phyloP scores from a whole-genome alignment of 805 yeast species.

The Ogataea naganishii region DNA sequence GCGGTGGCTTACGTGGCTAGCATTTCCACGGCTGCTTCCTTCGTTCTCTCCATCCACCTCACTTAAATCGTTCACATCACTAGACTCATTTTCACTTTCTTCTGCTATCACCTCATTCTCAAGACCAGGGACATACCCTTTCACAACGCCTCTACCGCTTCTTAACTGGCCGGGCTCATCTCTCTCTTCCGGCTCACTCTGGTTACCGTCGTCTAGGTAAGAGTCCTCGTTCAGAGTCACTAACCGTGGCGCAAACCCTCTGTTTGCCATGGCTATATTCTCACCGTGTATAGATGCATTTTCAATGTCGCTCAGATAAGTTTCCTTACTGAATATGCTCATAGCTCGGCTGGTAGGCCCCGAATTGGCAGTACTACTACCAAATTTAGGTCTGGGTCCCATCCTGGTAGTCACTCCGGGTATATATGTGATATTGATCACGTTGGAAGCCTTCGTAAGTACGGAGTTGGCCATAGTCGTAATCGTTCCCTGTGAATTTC shows the following conservation, averaged over 20 bases:
- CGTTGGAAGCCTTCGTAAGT: constrained; percentile 74
- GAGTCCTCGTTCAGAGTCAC: constrained; percentile 18
- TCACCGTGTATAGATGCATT: constrained; percentile 25
- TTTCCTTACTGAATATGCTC: constrained; percentile 23
- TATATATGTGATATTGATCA: constrained; percentile 85
- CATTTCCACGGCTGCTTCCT: constrained; percentile 1
- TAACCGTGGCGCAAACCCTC: constrained; percentile 17
- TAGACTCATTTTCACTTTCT: constrained; percentile 9
- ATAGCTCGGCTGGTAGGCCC: constrained; percentile 12
- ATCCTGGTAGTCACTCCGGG: constrained; percentile 81
- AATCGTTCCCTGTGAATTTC: constrained; percentile 21
- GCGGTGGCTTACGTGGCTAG: constrained; percentile 10
- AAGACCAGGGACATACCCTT: constrained; percentile 14
- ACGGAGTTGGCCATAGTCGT: constrained; percentile 48
- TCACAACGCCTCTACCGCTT: constrained; percentile 8
- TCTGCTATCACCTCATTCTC: constrained; percentile 15
- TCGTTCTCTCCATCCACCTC: constrained; percentile 11
- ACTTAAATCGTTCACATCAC: constrained; percentile 3
- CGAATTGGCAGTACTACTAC: constrained; percentile 8
- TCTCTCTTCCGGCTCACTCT: background rate
- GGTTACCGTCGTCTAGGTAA: constrained; percentile 14
- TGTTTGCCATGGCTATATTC: constrained; percentile 15
- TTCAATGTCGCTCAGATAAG: constrained; percentile 24
- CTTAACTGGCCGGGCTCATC: background rate
- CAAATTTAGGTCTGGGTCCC: constrained; percentile 15